Base-by-base conservation (phyloP, 371 early-diverging fungal genomes). In the Globomyces sp. region DNA sequence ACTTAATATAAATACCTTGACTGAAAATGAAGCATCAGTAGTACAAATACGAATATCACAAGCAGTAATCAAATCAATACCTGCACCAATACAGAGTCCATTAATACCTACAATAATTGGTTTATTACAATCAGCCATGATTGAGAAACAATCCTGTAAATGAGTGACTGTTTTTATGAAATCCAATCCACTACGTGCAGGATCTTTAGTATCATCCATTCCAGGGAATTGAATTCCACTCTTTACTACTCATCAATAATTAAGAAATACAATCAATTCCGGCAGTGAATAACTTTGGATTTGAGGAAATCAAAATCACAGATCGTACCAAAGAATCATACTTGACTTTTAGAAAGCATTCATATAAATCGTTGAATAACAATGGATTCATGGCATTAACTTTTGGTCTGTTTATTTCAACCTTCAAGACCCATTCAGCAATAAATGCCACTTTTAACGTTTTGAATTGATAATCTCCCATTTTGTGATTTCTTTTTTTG, bases 101-200 rank as follows among this genome's bases (percentile, higher is more conserved):
- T 96, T 93, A 58, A 96, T 79, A n/a, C 88, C 92, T 6, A 87
- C 90, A 68, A 98, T 88, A 2, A 96, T 94, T 13, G 97, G 94
- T 68, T 90, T 89, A 66, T 85, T 77, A 72, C 96, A 96, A 39
- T 70, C 58, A 73, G 95, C 96, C 58, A 95, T 85, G 8, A 89
- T 85, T 9, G 86, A 86, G 59, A 81, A 69, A 4, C 68, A 44
- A 39, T 48, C 71, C 62, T 81, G 81, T 66, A 76, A 55, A 4
- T 3, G n/a, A 13, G 60, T 43, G 13, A 74, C 65, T 37, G 64
- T 2, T 9, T 50, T 37, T 46, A 68, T 11, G 49, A 80, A 71
- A 48, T 49, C 44, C 4, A 75, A 51, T n/a, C 71, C 79, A 11
- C 39, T 57, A 9, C 79, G 66, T 9, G 76, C 76, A 0, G 68